A percentile compares a stretch with the other conserved stretches of the same genome.
These are phyloP conservation scores for Kluyveromyces siamensis DNA, from an alignment of 805 yeast species.

Conservation along the genomic window DNA sequence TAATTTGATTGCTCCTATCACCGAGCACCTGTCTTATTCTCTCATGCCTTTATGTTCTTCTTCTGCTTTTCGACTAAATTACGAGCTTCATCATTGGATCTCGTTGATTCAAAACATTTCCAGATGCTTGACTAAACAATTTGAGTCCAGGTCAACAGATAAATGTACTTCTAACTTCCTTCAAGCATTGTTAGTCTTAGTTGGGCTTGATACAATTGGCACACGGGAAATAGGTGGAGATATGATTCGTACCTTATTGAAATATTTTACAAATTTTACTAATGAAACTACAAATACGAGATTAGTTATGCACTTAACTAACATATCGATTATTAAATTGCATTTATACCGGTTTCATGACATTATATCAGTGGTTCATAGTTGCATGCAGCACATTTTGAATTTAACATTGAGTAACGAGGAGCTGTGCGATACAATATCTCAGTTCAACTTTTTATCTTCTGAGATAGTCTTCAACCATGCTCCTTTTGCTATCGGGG, in stretches of 20 bases:
- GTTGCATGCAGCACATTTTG: slow-evolving; percentile 32
- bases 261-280: slow-evolving; percentile 14
- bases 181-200: slow-evolving; percentile 13
- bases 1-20: slow-evolving; percentile 11
- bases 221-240: slow-evolving; percentile 12
- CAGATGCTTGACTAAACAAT: slow-evolving; percentile 7
- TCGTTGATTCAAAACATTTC: slow-evolving; percentile 11
- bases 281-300: slow-evolving; percentile 27
- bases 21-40: slow-evolving; percentile 20
- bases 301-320: slow-evolving; percentile 35
- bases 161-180: slow-evolving; percentile 23
- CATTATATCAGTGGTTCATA: slow-evolving; percentile 30
- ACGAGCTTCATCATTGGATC: slow-evolving; percentile 19
- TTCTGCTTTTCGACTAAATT: slow-evolving; percentile 17
- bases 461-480: slow-evolving; percentile 31
- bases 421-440: slow-evolving; percentile 34
- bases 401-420: slow-evolving; percentile 36
- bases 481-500: slow-evolving; percentile 15
- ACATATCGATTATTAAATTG: slow-evolving; percentile 35
- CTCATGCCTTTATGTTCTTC: slow-evolving; percentile 12
- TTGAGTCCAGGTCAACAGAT: slow-evolving; percentile 14
- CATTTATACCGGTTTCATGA: slow-evolving; percentile 33
- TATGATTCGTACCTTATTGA: slow-evolving; percentile 12
- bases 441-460: slow-evolving; percentile 38
- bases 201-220: slow-evolving; percentile 19